Conservation (phyloP, 75 land plant genomes). For the Cupressus sempervirens region DNA sequence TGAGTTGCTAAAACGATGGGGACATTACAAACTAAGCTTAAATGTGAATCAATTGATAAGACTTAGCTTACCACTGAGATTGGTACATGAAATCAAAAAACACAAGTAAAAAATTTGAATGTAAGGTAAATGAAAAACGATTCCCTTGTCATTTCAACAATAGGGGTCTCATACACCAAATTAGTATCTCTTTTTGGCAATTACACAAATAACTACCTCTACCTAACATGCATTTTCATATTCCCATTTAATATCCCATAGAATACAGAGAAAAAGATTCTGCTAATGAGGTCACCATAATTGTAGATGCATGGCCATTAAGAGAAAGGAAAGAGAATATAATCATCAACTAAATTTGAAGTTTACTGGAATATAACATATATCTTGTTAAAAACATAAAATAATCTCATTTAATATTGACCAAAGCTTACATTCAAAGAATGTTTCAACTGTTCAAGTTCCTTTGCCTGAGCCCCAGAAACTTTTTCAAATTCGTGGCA, state of each 20-base stretch:
- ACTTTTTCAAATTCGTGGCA: slow-evolving; percentile 21
- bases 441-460: slow-evolving; percentile 10
- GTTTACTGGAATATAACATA: background rate
- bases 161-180: background rate
- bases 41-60: background rate
- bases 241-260: background rate
- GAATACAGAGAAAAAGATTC: background rate
- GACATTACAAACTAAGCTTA: too few species aligned
- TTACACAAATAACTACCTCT: background rate
- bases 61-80: background rate
- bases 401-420: background rate
- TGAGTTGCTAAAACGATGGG: too few species aligned
- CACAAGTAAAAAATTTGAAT: background rate
- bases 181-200: background rate
- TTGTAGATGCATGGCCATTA: background rate
- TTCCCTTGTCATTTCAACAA: background rate
- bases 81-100: background rate
- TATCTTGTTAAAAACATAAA: background rate
- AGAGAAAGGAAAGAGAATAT: background rate
- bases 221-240: background rate
- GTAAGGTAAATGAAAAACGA: background rate
- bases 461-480: slow-evolving; percentile 4
- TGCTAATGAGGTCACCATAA: background rate
- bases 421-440: slow-evolving; percentile 7
- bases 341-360: background rate